Conservation (phyloP, 108 stramenopile genomes). For the Pseudonitzschia delicatissima region DNA sequence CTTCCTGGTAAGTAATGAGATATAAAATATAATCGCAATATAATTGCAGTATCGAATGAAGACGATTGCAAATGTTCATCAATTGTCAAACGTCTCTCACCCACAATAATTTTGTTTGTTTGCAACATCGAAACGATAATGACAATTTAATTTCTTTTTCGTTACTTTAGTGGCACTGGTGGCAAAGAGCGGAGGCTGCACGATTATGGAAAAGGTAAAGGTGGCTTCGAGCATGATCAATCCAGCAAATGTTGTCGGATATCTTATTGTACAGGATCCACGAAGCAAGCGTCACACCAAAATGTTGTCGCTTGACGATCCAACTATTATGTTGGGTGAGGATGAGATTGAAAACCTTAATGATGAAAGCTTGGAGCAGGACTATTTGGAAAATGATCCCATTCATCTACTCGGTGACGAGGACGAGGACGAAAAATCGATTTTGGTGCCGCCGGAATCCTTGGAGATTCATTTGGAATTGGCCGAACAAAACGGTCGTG, state of each 20-base stretch:
- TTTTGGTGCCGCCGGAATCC: not conserved
- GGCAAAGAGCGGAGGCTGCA: constrained; percentile 41
- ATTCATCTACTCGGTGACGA: too few relatives aligned
- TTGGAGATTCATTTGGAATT: too few relatives aligned
- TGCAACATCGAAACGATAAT: too few relatives aligned
- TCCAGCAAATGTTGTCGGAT: constrained; percentile 33
- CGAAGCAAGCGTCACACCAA: not conserved
- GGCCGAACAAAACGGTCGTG: not conserved
- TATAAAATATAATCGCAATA: not conserved
- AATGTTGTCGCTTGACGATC: too few relatives aligned
- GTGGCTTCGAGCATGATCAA: constrained; percentile 35
- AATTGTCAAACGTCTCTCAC: too few relatives aligned
- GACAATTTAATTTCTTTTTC: too few relatives aligned
- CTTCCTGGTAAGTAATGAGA: constrained; percentile 31
- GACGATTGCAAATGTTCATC: too few relatives aligned
- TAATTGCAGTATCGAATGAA: not conserved
- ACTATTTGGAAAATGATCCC: too few relatives aligned
- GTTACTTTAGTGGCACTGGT: constrained; percentile 45
- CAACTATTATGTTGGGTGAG: too few relatives aligned
- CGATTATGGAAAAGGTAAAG: constrained; percentile 40
- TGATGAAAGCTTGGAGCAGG: too few relatives aligned
- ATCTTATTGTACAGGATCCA: constrained; percentile 35
- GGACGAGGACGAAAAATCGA: not conserved
- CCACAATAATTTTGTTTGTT: not conserved
- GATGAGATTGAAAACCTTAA: too few relatives aligned